Evolutionary conservation across 352 stramenopile species (phyloP).

Genomic region (Phytopythium ostracodes): DNA sequence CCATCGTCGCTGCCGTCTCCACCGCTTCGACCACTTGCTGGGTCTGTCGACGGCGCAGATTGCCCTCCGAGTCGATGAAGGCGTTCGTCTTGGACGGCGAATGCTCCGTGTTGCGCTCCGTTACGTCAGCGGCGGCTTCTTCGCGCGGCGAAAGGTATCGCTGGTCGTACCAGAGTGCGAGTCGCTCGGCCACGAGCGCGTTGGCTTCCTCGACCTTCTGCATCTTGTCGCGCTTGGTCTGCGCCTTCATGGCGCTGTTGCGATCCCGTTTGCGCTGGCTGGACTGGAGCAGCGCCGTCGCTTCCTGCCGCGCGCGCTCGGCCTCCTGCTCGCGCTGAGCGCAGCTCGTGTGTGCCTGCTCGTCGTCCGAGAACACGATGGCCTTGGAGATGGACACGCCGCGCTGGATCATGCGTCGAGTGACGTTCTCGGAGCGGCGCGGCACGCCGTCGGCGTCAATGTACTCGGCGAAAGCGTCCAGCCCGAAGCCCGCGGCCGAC

Average conservation of each 20-base stretch:
- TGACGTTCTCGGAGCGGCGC: slow-evolving; percentile 28
- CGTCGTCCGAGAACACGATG: slow-evolving; percentile 11
- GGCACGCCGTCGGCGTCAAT: slow-evolving; percentile 40
- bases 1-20: neutral
- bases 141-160: slow-evolving; percentile 15
- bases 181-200: slow-evolving; percentile 20
- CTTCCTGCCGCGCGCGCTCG: slow-evolving; percentile 3
- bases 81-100: slow-evolving; percentile 34
- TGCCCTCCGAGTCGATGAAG: slow-evolving; percentile 47
- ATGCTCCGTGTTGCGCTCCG: slow-evolving; percentile 25
- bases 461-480: slow-evolving; percentile 37
- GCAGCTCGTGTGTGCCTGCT: slow-evolving; percentile 24
- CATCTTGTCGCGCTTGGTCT: slow-evolving; percentile 24
- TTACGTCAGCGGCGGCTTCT: slow-evolving; percentile 25
- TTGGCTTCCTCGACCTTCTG: slow-evolving; percentile 30
- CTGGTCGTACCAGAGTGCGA: slow-evolving; percentile 29
- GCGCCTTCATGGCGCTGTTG: slow-evolving; percentile 34
- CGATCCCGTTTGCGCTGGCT: slow-evolving; percentile 13
- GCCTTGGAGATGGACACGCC: slow-evolving; percentile 35
- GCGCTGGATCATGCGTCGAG: slow-evolving; percentile 26
- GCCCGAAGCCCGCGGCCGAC: slow-evolving; percentile 8
- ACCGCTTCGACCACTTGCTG: neutral
- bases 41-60: slow-evolving; percentile 31
- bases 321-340: slow-evolving; percentile 5
- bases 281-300: slow-evolving; percentile 2